Base-by-base conservation (phyloP, 2,329 filamentous ascomycete genomes). In the Fusarium aywerte region DNA sequence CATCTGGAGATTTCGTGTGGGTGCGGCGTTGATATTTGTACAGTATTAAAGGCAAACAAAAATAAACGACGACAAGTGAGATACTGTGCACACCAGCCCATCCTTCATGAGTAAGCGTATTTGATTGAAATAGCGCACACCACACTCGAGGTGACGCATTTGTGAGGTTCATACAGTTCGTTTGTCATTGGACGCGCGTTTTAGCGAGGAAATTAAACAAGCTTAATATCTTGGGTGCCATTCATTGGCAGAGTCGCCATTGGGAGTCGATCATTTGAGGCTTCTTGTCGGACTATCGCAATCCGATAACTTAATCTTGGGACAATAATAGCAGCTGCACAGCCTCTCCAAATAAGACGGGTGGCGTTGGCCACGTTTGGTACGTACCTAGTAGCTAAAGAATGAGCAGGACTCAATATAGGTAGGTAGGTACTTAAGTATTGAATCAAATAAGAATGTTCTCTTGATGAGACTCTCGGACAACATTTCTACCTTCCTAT, bases 241-340 rank as follows among this genome's bases (percentile, higher is more conserved):
- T 4, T 56, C 35, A 63, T 58, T 66, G 52, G 62, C n/a, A 61
- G 51, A 25, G 11, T 68, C 48, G 51, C 57, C 45, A 44, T 65
- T 42, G 12, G 11, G 18, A 61, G 23, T 11, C 11, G 61, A 66
- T 65, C 47, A 16, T 39, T 29, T 25, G 33, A 45, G 58, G 42
- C 53, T 63, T 33, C 21, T 15, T 29, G 27, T 67, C 48, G 51
- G 48, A 66, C 32, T 48, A 38, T 44, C 38, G 12, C 43, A 62
- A 58, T 38, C 65, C 56, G 61, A 64, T 49, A 12, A 12, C 25
- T 38, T 16, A 32, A 39, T 21, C 20, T 12, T 40, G 40, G 29
- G 53, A 67, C 65, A 11, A 51, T 57, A 63, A 68, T 57, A 66
- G 62, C 27, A 66, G 61, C 29, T 58, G 61, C 70, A 71, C 69